Conservation (phyloP, 768 basidiomycete genomes). For the Tricholoma sp. region DNA sequence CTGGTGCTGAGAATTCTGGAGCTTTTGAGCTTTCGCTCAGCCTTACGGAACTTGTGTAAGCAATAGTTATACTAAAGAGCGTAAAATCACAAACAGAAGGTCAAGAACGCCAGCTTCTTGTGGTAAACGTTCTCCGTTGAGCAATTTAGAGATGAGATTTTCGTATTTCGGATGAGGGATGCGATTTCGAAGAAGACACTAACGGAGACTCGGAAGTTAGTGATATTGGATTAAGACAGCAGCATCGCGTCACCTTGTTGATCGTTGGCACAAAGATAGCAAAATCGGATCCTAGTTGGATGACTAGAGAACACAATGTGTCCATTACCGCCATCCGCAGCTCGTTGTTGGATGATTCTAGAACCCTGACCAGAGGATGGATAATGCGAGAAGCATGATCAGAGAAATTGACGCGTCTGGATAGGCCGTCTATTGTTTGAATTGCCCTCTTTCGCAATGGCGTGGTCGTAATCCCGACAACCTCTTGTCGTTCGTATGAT, state of each 20-base stretch:
- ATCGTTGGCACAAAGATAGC: slow-evolving; percentile 98
- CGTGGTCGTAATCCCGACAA: slow-evolving; percentile 48
- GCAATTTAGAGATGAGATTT: slow-evolving; percentile 76
- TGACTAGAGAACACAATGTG: slow-evolving; percentile 84
- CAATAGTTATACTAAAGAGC: not conserved
- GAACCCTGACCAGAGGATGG: slow-evolving; percentile 86
- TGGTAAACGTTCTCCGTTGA: slow-evolving; percentile 88
- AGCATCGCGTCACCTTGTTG: slow-evolving; percentile 63
- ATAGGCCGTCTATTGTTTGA: slow-evolving; percentile 86
- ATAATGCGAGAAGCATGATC: slow-evolving; percentile 97
- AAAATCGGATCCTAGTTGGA: slow-evolving; percentile 94
- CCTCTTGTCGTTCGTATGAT: slow-evolving; percentile 81
- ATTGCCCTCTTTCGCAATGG: slow-evolving; percentile 84
- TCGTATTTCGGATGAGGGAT: slow-evolving; percentile 85
- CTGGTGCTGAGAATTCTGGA: slow-evolving; percentile 74
- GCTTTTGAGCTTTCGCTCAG: slow-evolving; percentile 55
- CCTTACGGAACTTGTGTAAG: slow-evolving; percentile 20
- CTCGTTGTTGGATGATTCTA: slow-evolving; percentile 71
- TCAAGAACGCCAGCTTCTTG: slow-evolving; percentile 78
- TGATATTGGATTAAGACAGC: not conserved
- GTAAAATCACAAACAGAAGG: slow-evolving; percentile 42
- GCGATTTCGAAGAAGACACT: slow-evolving; percentile 77
- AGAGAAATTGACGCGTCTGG: slow-evolving; percentile 91
- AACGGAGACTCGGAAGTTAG: slow-evolving; percentile 5
- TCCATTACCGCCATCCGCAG: slow-evolving; percentile 86